Evolutionary conservation across 192 early-diverging fungal species (phyloP).

Genomic region (Polychytrium aggregatum): DNA sequence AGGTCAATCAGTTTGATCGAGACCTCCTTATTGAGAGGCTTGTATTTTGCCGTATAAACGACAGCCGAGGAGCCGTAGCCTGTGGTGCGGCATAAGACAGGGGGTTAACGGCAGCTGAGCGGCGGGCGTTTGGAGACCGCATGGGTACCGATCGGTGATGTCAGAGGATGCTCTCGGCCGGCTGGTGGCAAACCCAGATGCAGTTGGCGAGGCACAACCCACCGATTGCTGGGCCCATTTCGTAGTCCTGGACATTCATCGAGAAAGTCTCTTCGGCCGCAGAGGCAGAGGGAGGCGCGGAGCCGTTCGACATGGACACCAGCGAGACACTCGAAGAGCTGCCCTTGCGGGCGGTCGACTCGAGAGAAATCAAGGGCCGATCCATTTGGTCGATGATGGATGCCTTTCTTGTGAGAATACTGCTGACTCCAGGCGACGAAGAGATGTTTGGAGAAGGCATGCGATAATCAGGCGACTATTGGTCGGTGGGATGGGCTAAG

Average conservation of each 20-base stretch:
- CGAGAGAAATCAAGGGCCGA: too few species aligned
- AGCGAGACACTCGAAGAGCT: too few species aligned
- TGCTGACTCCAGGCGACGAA: too few species aligned
- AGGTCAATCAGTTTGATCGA: conserved; percentile 81
- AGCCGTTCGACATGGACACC: too few species aligned
- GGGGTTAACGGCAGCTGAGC: not conserved
- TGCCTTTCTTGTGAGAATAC: too few species aligned
- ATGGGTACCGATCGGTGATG: too few species aligned
- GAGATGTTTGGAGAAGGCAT: too few species aligned
- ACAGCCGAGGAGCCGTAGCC: conserved; percentile 81
- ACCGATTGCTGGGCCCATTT: conserved; percentile 32
- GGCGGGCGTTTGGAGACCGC: not conserved
- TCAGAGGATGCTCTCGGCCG: not conserved
- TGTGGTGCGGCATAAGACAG: conserved; percentile 11
- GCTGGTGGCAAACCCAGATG: not conserved
- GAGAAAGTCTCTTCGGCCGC: conserved; percentile 17
- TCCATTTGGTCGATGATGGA: too few species aligned
- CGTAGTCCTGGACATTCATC: conserved; percentile 33
- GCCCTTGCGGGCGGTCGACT: too few species aligned
- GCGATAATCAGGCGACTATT: too few species aligned
- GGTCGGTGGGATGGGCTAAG: too few species aligned
- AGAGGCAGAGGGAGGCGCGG: too few species aligned
- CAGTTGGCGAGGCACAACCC: not conserved
- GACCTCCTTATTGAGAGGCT: conserved; percentile 52
- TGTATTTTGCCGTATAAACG: conserved; percentile 70